Base-by-base conservation (phyloP, 441 rosid genomes). In the Erysimum pusillum region DNA sequence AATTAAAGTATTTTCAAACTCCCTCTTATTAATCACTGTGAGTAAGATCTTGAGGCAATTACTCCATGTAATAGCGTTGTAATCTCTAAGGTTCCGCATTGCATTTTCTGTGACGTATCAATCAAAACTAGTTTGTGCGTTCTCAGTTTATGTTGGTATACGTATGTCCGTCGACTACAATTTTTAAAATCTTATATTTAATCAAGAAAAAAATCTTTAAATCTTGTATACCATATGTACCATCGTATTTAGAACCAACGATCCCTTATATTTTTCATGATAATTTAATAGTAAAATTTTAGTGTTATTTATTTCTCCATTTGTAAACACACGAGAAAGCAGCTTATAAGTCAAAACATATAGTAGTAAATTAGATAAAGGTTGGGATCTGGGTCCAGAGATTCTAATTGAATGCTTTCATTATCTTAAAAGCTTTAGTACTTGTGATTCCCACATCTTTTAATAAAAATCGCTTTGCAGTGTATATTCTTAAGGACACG, bases 391-490 rank as follows among this genome's bases (percentile, higher is more conserved):
- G 71, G 69, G 70, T 62, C 65, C 31, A 67, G 67, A 62, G 78
- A 78, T 68, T 66, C 52, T 73, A 44, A 60, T 9, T 61, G 53
- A 60, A 73, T 61, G 81, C 17, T 61, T 42, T 73, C 57, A 48
- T 25, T 49, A 48, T 64, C 67, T 71, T 34, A 77, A 68, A 77
- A 77, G 73, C 73, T 66, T 71, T 67, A n/a, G n/a, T n/a, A 9
- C 9, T 64, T 65, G 58, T 71, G 81, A 77, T 77, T 71, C 69
- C 63, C 73, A 71, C 81, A 42, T 59, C 81, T 77, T 59, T 77
- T 71, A 45, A 77, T 71, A 41, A 51, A 71, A 71, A 65, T 20
- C 32, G 25, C 73, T 65, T 65, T 77, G 76, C 76, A 77, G 73
- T 71, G 73, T 65, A 71, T 77, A 71, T 77, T 71, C 76, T 11